These are phyloP conservation scores for Volvox reticuliferus DNA, from an alignment of 139 green algal genomes.

Conservation along the genomic window DNA sequence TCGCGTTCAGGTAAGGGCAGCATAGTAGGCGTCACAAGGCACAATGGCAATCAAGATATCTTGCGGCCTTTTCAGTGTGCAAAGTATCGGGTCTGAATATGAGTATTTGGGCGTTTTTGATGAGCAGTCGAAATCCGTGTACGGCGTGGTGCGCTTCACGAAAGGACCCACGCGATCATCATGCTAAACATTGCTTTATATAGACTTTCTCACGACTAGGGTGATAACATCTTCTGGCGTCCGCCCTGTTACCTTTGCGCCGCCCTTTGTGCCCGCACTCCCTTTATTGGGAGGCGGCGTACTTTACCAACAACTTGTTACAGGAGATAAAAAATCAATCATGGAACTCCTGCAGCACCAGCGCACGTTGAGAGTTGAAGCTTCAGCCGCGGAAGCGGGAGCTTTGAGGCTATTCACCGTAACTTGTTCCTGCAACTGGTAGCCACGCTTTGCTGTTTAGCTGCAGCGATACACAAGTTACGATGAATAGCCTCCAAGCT, in stretches of 20 bases:
- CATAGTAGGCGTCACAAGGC: no score
- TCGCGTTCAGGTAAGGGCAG: no score
- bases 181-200: no score
- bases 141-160: no score
- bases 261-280: constrained; percentile 14
- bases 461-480: not conserved
- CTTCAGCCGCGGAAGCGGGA: constrained; percentile 26
- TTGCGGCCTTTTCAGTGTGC: no score
- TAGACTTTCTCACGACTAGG: no score
- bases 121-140: no score
- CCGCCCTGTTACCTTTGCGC: not conserved
- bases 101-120: no score
- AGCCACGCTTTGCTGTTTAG: not conserved
- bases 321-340: not conserved
- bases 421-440: no score
- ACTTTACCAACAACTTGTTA: not conserved
- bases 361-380: not conserved
- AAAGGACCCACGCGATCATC: no score
- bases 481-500: constrained; percentile 20
- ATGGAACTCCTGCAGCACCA: constrained; percentile 13
- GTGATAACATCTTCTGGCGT: not conserved
- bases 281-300: constrained; percentile 28
- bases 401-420: constrained; percentile 15
- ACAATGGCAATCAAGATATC: no score
- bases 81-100: no score